These are phyloP conservation scores for Daldinia bambusicola DNA, from an alignment of 495 filamentous ascomycete genomes.

Conservation along the genomic window DNA sequence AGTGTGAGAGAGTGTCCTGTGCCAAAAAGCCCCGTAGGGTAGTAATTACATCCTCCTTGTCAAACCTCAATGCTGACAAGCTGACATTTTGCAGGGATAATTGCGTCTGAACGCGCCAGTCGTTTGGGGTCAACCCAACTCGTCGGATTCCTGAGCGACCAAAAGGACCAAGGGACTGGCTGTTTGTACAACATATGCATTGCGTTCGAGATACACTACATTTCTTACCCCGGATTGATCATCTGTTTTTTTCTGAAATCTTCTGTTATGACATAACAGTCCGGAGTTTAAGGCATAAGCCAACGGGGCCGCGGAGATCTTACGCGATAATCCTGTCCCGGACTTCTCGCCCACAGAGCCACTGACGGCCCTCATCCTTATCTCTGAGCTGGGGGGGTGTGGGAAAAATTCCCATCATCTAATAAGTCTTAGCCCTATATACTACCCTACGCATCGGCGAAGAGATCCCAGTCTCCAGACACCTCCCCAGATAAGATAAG, in stretches of 20 bases:
- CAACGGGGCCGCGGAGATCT: conserved; percentile 38
- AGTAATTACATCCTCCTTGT: conserved; percentile 4
- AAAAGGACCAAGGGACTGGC: conserved; percentile 12
- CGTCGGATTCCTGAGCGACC: conserved; percentile 15
- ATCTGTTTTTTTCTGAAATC: background rate
- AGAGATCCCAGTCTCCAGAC: conserved; percentile 2
- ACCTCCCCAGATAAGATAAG: conserved; percentile 33
- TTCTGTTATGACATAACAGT: background rate
- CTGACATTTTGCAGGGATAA: conserved; percentile 29
- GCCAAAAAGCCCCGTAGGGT: background rate
- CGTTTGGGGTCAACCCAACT: conserved; percentile 17
- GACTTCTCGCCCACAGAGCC: conserved; percentile 7
- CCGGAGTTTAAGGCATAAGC: conserved; percentile 24
- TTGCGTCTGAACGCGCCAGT: conserved; percentile 12
- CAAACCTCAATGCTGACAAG: conserved; percentile 17
- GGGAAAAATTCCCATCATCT: conserved; percentile 7
- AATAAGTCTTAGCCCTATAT: conserved; percentile 17
- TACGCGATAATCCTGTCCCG: background rate
- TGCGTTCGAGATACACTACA: background rate
- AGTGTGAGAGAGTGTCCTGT: background rate
- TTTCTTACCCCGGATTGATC: conserved; percentile 24
- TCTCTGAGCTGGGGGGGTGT: conserved; percentile 26
- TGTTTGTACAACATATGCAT: conserved; percentile 8
- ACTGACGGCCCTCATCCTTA: conserved; percentile 41
- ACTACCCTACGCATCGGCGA: background rate